Evolutionary conservation across 208 protist genomes (phyloP), one percentile per base, ranked within the genome.

Genomic region (Leishmania braziliensis): DNA sequence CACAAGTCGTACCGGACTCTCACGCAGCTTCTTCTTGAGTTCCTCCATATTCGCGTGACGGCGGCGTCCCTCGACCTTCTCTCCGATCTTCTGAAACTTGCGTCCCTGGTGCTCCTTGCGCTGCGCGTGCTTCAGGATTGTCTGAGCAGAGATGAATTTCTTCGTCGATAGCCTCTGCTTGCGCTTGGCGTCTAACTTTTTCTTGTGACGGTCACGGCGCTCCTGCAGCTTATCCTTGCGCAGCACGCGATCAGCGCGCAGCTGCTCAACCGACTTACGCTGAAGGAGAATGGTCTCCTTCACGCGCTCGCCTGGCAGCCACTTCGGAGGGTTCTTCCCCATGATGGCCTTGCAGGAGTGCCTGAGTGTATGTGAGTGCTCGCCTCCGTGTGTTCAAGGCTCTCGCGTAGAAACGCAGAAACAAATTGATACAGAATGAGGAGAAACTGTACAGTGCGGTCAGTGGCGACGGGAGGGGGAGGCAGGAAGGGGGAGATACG

Each of bases 231-330:
- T 95, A 72, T 95, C 92, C 26, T 87, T 89, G 36, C 94, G 88
- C n/a, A 96, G 87, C 53, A 97, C 88, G 23, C 92, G 92, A 72
- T 97, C 94, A 1, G 92, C 94, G 16, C 91, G 86, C 33, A 97
- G 89, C 85, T 96, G 94, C 86, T 97, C 94, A 5, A 97, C 94
- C 33, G 94, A 97, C 82, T 96, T 96, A 68, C 94, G 94, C 86
- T 97, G 94, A 54, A 96, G 87, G 20, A 97, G 90, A 80, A 97
- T 96, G 16, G 94, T 97, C 86, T 97, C 94, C 90, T 96, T 97
- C 85, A 97, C 94, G n/a, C 94, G 94, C 43, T 96, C 91, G 3
- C 94, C 94, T 2, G 94, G 94, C 5, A 97, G 93, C 94, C 94
- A 97, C 82, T 97, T 97, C 33, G 94, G 94, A 20, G 94, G 94